Evolutionary conservation across 257 asterid genomes (phyloP), one percentile per base, ranked within the genome.

Genomic region (Fraxinus pennsylvanica): DNA sequence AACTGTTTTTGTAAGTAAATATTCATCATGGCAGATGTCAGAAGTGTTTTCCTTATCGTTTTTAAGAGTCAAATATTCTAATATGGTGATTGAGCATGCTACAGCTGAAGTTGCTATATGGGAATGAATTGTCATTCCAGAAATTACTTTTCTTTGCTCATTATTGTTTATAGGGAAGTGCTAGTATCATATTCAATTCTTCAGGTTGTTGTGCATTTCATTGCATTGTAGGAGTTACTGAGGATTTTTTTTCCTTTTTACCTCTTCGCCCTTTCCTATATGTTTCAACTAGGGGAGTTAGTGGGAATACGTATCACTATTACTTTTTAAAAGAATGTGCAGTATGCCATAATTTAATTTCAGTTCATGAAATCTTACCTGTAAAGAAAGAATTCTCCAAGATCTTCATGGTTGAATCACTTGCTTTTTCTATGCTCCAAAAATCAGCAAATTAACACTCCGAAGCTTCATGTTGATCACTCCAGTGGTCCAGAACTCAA

Each of bases 1-100:
- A 52, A 86, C 92, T 33, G 36, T 91, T 41, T 78, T 92, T 97
- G 99, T 96, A 85, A 81, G 88, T 79, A 72, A 36, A 77, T 71
- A 65, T 39, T 78, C 47, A 43, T 67, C 79, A 29, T 21, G 41
- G 22, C 1, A 52, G 63, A 52, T 17, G 25, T 52, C 22, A 4
- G 7, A 52, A 39, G 41, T 12, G 10, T 13, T 47, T 19, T 8
- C 12, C 45, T 8, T 9, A 36, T 61, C 35, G 9, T 32, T 8
- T 68, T 41, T 25, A 63, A 10, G 32, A 63, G 3, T 63, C 33
- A 69, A 61, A 59, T 25, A 59, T 12, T 30, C 30, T 13, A 27
- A 59, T 1, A 13, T 29, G 66, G 27, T 71, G 27, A 57, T n/a
- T 57, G 61, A 77, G 15, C n/a, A 25, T 45, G 50, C 41, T 41